Percentiles rank a stretch among this genome's conserved stretches.
These are phyloP conservation scores for Arctostaphylos glauca DNA, from an alignment of 148 eudicot species.

Conservation along the genomic window DNA sequence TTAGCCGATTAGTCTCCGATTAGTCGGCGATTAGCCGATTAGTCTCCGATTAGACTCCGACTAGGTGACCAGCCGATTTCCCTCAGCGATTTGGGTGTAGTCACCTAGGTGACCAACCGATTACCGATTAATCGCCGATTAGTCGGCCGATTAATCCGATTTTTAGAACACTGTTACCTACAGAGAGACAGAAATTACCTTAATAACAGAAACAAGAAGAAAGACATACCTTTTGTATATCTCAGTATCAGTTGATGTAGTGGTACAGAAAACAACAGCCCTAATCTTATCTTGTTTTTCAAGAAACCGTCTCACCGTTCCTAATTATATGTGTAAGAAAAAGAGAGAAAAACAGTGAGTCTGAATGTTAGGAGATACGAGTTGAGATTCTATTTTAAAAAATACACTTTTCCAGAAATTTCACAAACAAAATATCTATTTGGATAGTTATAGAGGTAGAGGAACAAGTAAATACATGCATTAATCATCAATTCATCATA, in stretches of 20 bases:
- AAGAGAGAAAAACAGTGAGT: conserved; percentile 8
- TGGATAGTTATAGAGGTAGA: neutral
- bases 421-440: neutral
- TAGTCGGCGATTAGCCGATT: too few relatives aligned
- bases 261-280: conserved; percentile 84
- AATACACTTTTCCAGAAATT: neutral
- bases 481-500: neutral
- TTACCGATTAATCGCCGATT: too few relatives aligned
- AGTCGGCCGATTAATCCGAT: too few relatives aligned
- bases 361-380: neutral
- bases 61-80: too few relatives aligned
- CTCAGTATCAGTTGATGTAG: conserved; percentile 79
- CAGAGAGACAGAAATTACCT: neutral
- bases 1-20: too few relatives aligned
- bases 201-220: neutral
- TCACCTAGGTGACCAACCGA: too few relatives aligned
- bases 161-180: too few relatives aligned
- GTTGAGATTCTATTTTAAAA: neutral
- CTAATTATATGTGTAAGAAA: conserved; percentile 30
- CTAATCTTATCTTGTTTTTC: conserved; percentile 86
- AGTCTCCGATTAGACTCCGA: too few relatives aligned
- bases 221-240: conserved; percentile 78
- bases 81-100: too few relatives aligned
- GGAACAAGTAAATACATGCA: neutral
- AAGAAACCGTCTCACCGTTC: conserved; percentile 92